phyloP scores from a whole-genome alignment of 2,329 filamentous ascomycete species.

The Pyricularia pennisetigena region DNA sequence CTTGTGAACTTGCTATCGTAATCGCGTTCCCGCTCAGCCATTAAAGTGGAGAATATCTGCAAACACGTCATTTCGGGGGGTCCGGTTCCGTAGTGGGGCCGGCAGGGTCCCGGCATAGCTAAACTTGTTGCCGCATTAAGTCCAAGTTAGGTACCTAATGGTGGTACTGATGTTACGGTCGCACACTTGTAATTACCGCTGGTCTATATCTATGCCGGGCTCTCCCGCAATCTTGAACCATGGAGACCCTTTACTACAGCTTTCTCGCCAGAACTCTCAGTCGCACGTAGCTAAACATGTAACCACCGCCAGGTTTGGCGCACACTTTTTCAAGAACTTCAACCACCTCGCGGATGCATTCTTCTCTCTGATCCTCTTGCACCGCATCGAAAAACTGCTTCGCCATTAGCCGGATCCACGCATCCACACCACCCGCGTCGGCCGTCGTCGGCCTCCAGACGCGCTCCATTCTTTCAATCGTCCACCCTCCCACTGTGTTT shows the following conservation, averaged over 20 bases:
- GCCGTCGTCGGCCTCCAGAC: constrained; percentile 56
- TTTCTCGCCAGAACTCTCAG: constrained; percentile 13
- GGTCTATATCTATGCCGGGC: no score
- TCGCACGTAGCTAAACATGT: constrained; percentile 43
- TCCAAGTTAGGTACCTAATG: not conserved
- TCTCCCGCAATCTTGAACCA: not conserved
- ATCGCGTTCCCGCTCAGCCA: not conserved
- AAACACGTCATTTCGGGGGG: not conserved
- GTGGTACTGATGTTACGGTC: not conserved
- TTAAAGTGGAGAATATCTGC: not conserved
- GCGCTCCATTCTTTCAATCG: constrained; percentile 43
- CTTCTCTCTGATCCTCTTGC: constrained; percentile 35
- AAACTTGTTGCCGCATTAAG: not conserved
- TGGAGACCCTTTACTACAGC: constrained; percentile 6
- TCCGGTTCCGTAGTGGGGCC: not conserved
- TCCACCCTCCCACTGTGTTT: constrained; percentile 33
- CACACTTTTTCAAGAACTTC: constrained; percentile 46
- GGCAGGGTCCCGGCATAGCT: not conserved
- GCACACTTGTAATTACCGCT: not conserved
- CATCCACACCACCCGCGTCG: constrained; percentile 50
- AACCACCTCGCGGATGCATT: constrained; percentile 41
- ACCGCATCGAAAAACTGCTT: constrained; percentile 47
- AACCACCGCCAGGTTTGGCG: constrained; percentile 44
- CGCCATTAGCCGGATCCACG: constrained; percentile 58
- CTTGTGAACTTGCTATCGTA: not conserved